Percentiles rank a stretch among this genome's conserved stretches.
Evolutionary conservation across 2,329 filamentous ascomycete species (phyloP).

Genomic region (Xylaria sp.): DNA sequence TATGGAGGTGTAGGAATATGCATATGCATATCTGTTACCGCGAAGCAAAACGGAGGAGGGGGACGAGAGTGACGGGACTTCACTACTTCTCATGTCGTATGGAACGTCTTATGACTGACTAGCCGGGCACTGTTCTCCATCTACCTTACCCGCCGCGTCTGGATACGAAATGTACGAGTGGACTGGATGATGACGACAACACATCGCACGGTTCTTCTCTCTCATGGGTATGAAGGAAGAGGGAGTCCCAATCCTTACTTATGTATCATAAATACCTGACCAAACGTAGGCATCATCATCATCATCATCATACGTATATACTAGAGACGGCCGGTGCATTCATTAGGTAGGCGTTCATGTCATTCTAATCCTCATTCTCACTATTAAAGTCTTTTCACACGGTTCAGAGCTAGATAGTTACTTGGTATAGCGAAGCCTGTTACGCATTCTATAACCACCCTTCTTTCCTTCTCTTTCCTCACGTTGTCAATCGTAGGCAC

Average conservation of each 20-base stretch:
- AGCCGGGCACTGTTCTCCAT: not conserved
- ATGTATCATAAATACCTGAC: constrained; percentile 24
- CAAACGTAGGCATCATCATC: constrained; percentile 11
- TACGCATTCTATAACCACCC: not conserved
- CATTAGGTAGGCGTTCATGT: constrained; percentile 27
- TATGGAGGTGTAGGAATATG: not conserved
- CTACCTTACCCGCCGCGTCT: not conserved
- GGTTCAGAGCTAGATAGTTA: not conserved
- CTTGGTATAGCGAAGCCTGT: too few species aligned
- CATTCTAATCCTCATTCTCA: not conserved
- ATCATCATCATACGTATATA: constrained; percentile 23
- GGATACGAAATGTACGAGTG: not conserved
- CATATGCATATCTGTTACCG: not conserved
- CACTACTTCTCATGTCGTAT: not conserved
- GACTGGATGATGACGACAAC: not conserved
- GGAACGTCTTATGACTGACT: not conserved
- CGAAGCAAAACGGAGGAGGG: not conserved
- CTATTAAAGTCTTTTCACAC: not conserved
- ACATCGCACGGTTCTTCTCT: not conserved
- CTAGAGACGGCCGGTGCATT: constrained; percentile 26
- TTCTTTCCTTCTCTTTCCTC: not conserved
- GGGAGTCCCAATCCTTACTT: not conserved
- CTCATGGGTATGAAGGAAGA: too few species aligned
- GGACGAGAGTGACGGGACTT: not conserved
- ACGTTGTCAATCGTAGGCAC: not conserved